These are phyloP conservation scores for Pleurotus sapidus DNA, from an alignment of 768 basidiomycete species.

Conservation along the genomic window DNA sequence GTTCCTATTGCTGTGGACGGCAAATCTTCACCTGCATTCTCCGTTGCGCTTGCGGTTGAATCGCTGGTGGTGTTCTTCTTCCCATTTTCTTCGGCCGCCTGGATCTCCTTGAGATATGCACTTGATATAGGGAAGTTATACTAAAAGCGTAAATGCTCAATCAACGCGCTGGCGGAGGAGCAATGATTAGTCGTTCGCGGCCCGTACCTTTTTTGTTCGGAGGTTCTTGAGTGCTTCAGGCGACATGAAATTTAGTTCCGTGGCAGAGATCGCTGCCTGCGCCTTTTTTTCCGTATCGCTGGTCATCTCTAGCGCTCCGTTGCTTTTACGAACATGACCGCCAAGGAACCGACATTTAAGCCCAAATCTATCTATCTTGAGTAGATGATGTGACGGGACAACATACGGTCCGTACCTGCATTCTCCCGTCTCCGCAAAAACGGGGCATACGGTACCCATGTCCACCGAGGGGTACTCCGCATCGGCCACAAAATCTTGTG, in stretches of 20 bases:
- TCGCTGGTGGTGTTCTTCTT: constrained; percentile 21
- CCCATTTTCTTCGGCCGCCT: constrained; percentile 28
- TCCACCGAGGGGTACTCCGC: constrained; percentile 38
- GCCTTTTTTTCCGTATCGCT: constrained; percentile 62
- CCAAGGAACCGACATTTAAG: constrained; percentile 91
- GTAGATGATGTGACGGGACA: background rate
- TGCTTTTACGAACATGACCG: constrained; percentile 57
- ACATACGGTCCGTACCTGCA: constrained; percentile 46
- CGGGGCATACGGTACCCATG: constrained; percentile 55
- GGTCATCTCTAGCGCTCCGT: constrained; percentile 40
- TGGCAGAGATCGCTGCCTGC: constrained; percentile 37
- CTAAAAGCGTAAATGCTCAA: constrained; percentile 29
- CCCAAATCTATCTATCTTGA: constrained; percentile 46
- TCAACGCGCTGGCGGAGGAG: too few relatives aligned
- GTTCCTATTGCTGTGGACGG: constrained; percentile 14
- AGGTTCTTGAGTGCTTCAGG: constrained; percentile 57
- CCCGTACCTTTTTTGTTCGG: constrained; percentile 63
- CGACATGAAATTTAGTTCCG: constrained; percentile 72
- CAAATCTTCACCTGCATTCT: background rate
- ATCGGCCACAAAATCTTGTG: constrained; percentile 6
- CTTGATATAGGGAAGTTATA: constrained; percentile 65
- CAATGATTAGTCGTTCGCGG: background rate
- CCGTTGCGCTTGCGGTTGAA: constrained; percentile 16
- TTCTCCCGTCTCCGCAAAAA: constrained; percentile 64
- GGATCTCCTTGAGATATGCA: constrained; percentile 55